A percentile compares a stretch with the other conserved stretches of the same genome.
These are phyloP conservation scores for Zygoascus flipseniorum DNA, from an alignment of 805 yeast genomes.

Conservation along the genomic window DNA sequence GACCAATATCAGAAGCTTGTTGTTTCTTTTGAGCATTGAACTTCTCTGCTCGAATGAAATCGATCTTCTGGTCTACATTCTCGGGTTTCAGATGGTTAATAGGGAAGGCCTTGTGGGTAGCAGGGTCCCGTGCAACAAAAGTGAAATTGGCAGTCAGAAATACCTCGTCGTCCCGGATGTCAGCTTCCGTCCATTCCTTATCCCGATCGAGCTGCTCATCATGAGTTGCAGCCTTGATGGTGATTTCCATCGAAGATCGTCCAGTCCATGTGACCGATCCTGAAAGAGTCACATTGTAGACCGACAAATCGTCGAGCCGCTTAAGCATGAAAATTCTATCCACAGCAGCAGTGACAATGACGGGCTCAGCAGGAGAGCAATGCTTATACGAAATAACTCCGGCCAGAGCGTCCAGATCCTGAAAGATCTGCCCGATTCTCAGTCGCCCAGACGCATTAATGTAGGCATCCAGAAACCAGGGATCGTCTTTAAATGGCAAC, in stretches of 20 bases:
- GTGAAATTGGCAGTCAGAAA: slow-evolving; percentile 88
- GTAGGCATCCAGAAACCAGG: slow-evolving; percentile 76
- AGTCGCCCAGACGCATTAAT: slow-evolving; percentile 86
- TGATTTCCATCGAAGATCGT: slow-evolving; percentile 88
- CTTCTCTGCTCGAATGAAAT: slow-evolving; percentile 80
- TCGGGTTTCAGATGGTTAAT: slow-evolving; percentile 74
- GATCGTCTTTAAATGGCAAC: slow-evolving; percentile 78
- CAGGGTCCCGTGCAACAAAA: slow-evolving; percentile 91
- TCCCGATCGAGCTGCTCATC: slow-evolving; percentile 45
- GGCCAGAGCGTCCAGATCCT: slow-evolving; percentile 88
- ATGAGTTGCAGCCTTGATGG: slow-evolving; percentile 78
- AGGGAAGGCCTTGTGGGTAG: slow-evolving; percentile 82
- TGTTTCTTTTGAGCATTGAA: slow-evolving; percentile 81
- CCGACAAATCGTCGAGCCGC: slow-evolving; percentile 67
- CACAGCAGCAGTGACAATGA: slow-evolving; percentile 91
- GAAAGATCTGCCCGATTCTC: slow-evolving; percentile 87
- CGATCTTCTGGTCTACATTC: slow-evolving; percentile 68
- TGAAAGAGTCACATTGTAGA: slow-evolving; percentile 70
- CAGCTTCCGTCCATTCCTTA: slow-evolving; percentile 41
- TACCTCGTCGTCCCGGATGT: slow-evolving; percentile 56
- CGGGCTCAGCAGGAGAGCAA: slow-evolving; percentile 92
- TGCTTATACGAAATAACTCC: slow-evolving; percentile 91
- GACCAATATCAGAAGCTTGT: slow-evolving; percentile 55
- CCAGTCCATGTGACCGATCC: slow-evolving; percentile 97
- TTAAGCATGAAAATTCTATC: slow-evolving; percentile 84